Evolutionary conservation across 2,329 filamentous ascomycete genomes (phyloP).

Genomic region (Xylariales sp.): DNA sequence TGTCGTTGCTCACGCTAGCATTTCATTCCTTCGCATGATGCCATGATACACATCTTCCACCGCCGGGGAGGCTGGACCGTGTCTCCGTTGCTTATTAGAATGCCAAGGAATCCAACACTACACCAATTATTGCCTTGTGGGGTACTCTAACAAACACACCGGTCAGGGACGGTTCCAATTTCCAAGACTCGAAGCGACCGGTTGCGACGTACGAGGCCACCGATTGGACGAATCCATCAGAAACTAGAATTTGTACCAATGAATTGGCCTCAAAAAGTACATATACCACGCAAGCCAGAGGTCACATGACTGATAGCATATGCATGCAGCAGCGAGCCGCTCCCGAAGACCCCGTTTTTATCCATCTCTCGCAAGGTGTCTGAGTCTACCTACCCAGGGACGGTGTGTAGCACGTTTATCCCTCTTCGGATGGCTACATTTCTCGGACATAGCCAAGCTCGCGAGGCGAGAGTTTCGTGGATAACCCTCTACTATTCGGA

Average conservation of each 20-base stretch:
- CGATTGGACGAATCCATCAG: conserved; percentile 14
- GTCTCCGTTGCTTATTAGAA: conserved; percentile 2
- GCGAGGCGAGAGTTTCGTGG: not conserved
- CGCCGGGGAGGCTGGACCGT: conserved; percentile 12
- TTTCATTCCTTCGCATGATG: conserved; percentile 10
- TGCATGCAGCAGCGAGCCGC: conserved; percentile 51
- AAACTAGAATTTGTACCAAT: conserved; percentile 24
- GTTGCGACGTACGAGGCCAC: not conserved
- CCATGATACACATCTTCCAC: not conserved
- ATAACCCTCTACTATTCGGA: not conserved
- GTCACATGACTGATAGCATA: conserved; percentile 47
- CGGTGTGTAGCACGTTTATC: conserved; percentile 12
- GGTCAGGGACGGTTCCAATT: conserved; percentile 5
- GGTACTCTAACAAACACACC: conserved; percentile 23
- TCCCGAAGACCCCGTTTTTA: conserved; percentile 47
- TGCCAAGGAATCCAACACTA: conserved; percentile 30
- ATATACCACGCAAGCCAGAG: conserved; percentile 13
- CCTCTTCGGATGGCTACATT: not conserved
- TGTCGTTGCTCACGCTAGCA: conserved; percentile 27
- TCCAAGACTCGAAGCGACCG: conserved; percentile 13
- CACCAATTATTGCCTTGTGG: conserved; percentile 37
- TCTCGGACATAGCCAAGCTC: not conserved
- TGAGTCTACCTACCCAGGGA: conserved; percentile 4
- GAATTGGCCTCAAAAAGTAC: conserved; percentile 15
- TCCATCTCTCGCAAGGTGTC: conserved; percentile 32